Evolutionary conservation across 805 yeast species (phyloP), one percentile per base, ranked within the genome.

Genomic region (Wickerhamomyces alni): DNA sequence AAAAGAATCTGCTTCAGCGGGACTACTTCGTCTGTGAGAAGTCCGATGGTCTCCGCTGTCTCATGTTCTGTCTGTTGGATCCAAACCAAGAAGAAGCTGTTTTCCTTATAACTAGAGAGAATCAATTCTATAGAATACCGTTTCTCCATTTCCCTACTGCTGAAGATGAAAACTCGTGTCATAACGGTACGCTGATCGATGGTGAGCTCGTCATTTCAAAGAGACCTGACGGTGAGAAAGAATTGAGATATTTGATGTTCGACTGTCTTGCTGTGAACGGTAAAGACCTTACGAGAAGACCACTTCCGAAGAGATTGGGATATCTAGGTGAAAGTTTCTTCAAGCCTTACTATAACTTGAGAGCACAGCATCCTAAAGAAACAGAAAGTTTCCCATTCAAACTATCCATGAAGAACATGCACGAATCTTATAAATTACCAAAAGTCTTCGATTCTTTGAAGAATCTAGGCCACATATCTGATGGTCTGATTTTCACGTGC

Each of bases 21-120:
- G 98, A 94, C 54, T 93, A 89, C 57, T 81, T 80, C 49, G 99
- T 93, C 0, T 94, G 99, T 65, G 99, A 93, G 55, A 93, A 93
- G 58, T 77, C 93, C 0, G 99, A 93, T 62, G 99, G 99, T 0
- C 66, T 91, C 36, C 69, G 99, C 38, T 87, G 94, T 42, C 65
- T 93, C 39, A 68, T 93, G 69, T 72, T 83, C 38, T 62, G 84
- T 22, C 63, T 75, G 8, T 65, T 75, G 47, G 82, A 81, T 40
- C 82, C 83, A 12, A 76, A 79, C 7, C 80, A 78, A 22, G 91
- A 87, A 35, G 98, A 93, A 58, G 91, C 94, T 4, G 85, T 87
- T 8, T 93, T 88, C 54, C 66, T 93, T 48, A 82, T 93, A 30
- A 91, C 94, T 24, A 71, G 99, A 54, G 91, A 83, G 47, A 86